Evolutionary conservation across 2,329 filamentous ascomycete species (phyloP).

Genomic region (Davidsoniella eucalypti): DNA sequence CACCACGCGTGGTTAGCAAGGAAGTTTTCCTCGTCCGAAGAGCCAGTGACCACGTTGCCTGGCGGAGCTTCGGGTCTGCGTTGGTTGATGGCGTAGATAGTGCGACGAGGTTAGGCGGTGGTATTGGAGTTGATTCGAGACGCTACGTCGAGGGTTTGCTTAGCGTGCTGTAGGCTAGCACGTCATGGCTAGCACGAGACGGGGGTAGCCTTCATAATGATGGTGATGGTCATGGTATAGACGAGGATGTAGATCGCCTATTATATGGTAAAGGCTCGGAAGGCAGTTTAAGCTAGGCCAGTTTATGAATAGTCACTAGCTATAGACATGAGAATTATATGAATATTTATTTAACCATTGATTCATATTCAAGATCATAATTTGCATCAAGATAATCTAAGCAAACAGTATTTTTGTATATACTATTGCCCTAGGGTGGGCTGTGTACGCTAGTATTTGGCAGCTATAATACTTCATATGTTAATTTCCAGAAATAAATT

Average conservation of each 20-base stretch:
- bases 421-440: no score
- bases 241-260: not conserved
- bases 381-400: no score
- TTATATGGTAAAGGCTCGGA: not conserved
- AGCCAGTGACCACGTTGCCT: constrained; percentile 37
- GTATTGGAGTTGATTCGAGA: constrained; percentile 61
- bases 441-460: no score
- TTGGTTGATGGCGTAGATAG: constrained; percentile 20
- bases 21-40: constrained; percentile 46
- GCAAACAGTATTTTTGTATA: no score
- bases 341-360: not conserved
- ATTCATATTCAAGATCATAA: not conserved
- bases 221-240: not conserved
- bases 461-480: no score
- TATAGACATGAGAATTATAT: no score
- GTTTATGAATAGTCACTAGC: no score
- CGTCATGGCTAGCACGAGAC: constrained; percentile 1
- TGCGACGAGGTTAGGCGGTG: constrained; percentile 45
- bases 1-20: constrained; percentile 24
- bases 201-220: not conserved
- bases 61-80: constrained; percentile 21
- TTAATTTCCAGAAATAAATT: no score
- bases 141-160: constrained; percentile 59
- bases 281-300: no score
- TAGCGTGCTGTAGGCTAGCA: constrained; percentile 21